phyloP scores from a whole-genome alignment of 352 stramenopile genomes.

The Pythium guiyangense region DNA sequence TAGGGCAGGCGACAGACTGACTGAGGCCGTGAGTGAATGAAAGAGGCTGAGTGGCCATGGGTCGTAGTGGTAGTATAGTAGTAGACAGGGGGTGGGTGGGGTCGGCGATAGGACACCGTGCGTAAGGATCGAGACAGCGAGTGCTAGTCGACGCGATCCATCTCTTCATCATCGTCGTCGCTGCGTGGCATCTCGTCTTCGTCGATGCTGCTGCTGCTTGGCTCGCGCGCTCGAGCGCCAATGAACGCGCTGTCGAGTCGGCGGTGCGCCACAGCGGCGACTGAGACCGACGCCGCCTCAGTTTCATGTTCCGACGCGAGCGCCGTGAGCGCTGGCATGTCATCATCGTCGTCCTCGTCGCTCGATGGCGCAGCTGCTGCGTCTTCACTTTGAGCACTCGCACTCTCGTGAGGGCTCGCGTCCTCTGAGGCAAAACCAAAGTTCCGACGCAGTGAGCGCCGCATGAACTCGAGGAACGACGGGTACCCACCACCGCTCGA shows the following conservation, averaged over 20 bases:
- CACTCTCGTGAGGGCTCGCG: not conserved
- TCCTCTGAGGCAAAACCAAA: conserved; percentile 16
- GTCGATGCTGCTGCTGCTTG: conserved; percentile 28
- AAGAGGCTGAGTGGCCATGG: too few species aligned
- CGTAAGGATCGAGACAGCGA: not conserved
- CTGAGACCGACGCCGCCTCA: conserved; percentile 14
- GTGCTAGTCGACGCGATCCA: conserved; percentile 60
- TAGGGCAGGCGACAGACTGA: too few species aligned
- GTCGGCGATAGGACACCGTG: not conserved
- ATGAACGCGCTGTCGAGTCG: conserved; percentile 16
- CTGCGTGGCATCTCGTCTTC: conserved; percentile 48
- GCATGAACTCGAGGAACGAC: conserved; percentile 45
- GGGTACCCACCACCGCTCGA: conserved; percentile 14
- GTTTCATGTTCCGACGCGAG: not conserved
- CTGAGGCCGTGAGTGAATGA: too few species aligned
- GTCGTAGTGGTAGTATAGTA: not conserved
- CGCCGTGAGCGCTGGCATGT: conserved; percentile 6
- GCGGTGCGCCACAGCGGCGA: not conserved
- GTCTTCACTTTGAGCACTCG: not conserved
- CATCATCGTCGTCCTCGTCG: conserved; percentile 1
- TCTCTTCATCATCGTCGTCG: conserved; percentile 40
- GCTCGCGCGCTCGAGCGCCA: not conserved
- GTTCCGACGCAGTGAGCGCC: conserved; percentile 33
- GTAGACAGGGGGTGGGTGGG: not conserved
- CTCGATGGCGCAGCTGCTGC: not conserved